phyloP scores from a whole-genome alignment of 1,284 basidiomycete genomes.

The Ganoderma meredithae region DNA sequence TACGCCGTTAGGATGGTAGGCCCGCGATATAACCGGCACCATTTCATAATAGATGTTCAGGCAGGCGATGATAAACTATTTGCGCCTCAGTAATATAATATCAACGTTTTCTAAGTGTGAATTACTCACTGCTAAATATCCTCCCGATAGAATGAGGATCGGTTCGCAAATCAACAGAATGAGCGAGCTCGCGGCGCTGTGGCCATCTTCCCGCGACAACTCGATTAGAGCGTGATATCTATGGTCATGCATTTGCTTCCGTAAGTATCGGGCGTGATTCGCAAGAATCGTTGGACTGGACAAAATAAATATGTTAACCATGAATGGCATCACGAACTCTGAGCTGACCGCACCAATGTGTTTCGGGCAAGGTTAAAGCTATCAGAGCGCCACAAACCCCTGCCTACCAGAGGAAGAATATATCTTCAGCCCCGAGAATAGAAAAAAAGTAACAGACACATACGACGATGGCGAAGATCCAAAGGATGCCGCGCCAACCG shows the following conservation, averaged over 20 bases:
- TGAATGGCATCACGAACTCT: not conserved
- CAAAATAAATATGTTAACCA: not conserved
- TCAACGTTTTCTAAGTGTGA: no score
- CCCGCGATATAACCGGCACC: not conserved
- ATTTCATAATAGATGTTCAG: constrained; percentile 9
- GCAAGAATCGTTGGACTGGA: not conserved
- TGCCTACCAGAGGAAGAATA: not conserved
- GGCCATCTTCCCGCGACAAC: not conserved
- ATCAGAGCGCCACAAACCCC: constrained; percentile 7
- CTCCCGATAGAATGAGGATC: not conserved
- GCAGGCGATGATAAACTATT: not conserved
- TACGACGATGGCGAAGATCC: constrained; percentile 12
- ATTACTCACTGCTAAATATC: constrained; percentile 11
- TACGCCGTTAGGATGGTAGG: not conserved
- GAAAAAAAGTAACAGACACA: not conserved
- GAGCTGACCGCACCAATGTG: not conserved
- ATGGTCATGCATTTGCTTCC: constrained; percentile 1
- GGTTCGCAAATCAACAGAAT: constrained; percentile 2
- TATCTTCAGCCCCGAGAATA: not conserved
- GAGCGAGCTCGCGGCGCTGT: not conserved
- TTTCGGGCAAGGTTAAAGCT: constrained; percentile 13
- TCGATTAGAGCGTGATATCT: not conserved
- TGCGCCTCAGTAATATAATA: not conserved
- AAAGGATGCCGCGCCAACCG: constrained; percentile 15
- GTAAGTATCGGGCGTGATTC: not conserved